Conservation (phyloP, 257 asterid genomes). For the Perilla frutescens region DNA sequence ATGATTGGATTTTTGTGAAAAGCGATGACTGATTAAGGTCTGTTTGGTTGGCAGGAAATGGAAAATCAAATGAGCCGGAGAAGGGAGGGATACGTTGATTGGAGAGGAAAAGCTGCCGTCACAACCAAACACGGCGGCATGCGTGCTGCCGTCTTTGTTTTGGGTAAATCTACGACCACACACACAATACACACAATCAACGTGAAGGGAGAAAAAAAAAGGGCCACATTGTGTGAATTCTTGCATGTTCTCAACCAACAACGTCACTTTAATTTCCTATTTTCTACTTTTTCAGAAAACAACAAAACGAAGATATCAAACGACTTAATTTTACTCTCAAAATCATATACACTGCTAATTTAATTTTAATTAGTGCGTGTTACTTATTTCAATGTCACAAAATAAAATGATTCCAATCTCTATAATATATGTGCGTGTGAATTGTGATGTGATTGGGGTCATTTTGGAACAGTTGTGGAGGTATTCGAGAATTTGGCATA, state of each 20-base stretch:
- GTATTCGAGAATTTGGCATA: slow-evolving; percentile 88
- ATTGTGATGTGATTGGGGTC: not conserved
- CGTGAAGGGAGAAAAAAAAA: slow-evolving; percentile 27
- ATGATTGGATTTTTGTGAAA: no score
- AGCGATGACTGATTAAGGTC: not conserved
- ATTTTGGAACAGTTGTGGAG: slow-evolving; percentile 67
- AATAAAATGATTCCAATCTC: no score
- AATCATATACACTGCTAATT: no score
- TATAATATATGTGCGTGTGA: not conserved
- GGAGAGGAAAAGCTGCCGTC: slow-evolving; percentile 71
- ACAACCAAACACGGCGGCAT: slow-evolving; percentile 81
- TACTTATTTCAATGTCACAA: no score
- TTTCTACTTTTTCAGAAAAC: not conserved
- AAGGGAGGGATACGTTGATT: slow-evolving; percentile 87
- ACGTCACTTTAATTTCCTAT: not conserved
- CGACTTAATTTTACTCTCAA: no score
- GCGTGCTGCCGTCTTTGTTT: slow-evolving; percentile 82
- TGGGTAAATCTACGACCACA: slow-evolving; percentile 47
- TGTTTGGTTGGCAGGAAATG: slow-evolving; percentile 55
- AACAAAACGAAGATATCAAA: not conserved
- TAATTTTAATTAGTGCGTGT: no score
- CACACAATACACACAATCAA: slow-evolving; percentile 17
- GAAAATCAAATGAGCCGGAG: slow-evolving; percentile 49
- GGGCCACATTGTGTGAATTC: slow-evolving; percentile 42
- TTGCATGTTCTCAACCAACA: slow-evolving; percentile 47